Base-by-base conservation (phyloP, 164 flowering plant genomes). In the Euptelea pleiosperma region DNA sequence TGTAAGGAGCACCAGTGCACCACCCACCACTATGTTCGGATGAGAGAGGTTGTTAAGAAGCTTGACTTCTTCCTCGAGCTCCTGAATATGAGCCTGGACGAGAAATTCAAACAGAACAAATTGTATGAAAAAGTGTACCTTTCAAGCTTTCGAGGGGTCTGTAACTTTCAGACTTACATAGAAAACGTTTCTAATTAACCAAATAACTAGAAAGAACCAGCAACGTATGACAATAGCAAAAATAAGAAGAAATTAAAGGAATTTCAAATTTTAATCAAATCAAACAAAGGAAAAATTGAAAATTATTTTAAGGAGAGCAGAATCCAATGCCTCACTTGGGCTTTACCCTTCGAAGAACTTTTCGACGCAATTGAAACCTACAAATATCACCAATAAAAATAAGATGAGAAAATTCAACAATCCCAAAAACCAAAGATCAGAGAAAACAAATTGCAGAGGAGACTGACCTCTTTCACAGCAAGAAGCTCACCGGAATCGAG, bases 401-500 rank as follows among this genome's bases (percentile, higher is more conserved):
- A n/a, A n/a, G n/a, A 54, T 30, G 16, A 22, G 30, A 35, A n/a
- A 24, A 21, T 45, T 18, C 7, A n/a, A 56, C 22, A 49, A 19
- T 25, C 21, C 12, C 24, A n/a, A 19, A 15, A 34, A 29, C 33
- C 26, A 3, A 44, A 16, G 15, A 39, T 24, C n/a, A n/a, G 8
- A 55, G 9, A 37, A 8, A 55, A 31, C 0, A 35, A 16, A 24
- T n/a, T n/a, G n/a, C n/a, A n/a, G n/a, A n/a, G n/a, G n/a, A 36
- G 54, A 16, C 18, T 1, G 6, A 77, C 97, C 92, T 90, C 91
- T 55, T 90, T 90, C 28, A 90, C 86, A 6, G 95, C 97, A 11
- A 90, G 75, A 55, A 90, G 83, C 76, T 90, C 97, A 8, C 97
- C 97, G 9, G 95, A 84, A 70, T 85, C 97, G 39, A 83, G 84